Evolutionary conservation across 805 yeast species (phyloP), one percentile per base, ranked within the genome.

Genomic region (Yarrowia keelungensis): DNA sequence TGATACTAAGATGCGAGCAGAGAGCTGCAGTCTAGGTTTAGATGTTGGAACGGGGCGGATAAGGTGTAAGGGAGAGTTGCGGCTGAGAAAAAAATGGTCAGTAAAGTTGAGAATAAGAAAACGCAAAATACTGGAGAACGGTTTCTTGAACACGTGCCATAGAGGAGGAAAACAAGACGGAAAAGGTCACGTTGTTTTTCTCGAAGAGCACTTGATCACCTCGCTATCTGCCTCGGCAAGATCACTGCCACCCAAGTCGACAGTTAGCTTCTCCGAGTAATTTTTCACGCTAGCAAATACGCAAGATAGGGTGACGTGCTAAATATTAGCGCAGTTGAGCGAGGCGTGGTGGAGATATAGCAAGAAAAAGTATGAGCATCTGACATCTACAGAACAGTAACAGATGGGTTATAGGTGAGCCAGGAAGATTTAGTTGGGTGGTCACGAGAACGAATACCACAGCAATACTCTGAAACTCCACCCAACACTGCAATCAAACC

Each of bases 11-110:
- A 36, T 36, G 58, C 43, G 38, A 51, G 32, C 32, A 51, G 58
- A 12, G 43, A 14, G 42, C 43, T 16, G 58, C 32, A 19, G 15
- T 36, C 58, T 56, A 56, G 62, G 62, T 56, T 56, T 26, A 54
- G 62, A 53, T 53, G 45, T 39, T 53, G 45, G 58, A 22, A 56
- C 62, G 62, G 47, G 62, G 62, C 47, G 62, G 62, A 56, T 56
- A 56, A 56, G 62, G 62, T 41, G 62, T 56, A 15, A 51, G 43
- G 58, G 58, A 51, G 43, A 51, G 59, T 53, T 53, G 59, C 59
- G 59, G 59, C 59, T 53, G 62, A 56, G 62, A 26, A 56, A 56
- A 56, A 56, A 56, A 54, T 26, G 32, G 32, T 26, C 32, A 26
- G 32, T 26, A 26, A 26, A 26, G 32, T 26, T 26, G 32, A 26